Evolutionary conservation across 164 flowering plant species (phyloP).

Genomic region (Stephania cephalantha): DNA sequence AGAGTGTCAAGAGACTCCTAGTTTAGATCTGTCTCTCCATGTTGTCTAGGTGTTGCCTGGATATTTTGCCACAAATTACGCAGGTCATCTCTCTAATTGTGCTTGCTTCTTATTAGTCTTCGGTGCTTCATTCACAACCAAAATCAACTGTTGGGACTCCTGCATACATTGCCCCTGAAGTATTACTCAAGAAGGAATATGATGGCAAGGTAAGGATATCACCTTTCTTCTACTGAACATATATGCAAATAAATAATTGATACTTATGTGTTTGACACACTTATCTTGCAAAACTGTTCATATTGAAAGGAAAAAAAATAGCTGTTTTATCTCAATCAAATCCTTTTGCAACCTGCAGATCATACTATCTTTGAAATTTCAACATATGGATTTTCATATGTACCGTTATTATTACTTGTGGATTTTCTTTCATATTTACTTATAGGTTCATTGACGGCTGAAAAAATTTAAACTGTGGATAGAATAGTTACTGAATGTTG

Average conservation of each 20-base stretch:
- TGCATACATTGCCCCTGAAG: conserved; percentile 95
- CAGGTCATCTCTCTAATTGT: background rate
- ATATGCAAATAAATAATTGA: background rate
- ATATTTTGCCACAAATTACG: too few species aligned
- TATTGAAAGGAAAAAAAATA: too few species aligned
- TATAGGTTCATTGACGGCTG: too few species aligned
- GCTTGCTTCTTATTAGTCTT: conserved; percentile 46
- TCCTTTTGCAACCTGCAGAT: too few species aligned
- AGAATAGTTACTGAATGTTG: background rate
- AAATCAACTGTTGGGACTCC: conserved; percentile 96
- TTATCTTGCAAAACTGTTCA: background rate
- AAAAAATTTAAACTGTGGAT: too few species aligned
- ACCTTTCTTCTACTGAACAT: background rate
- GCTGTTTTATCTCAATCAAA: too few species aligned
- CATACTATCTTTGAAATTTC: too few species aligned
- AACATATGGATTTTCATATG: too few species aligned
- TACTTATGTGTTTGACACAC: background rate
- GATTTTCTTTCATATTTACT: too few species aligned
- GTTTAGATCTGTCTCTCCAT: background rate
- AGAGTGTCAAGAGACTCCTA: background rate
- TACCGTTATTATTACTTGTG: too few species aligned
- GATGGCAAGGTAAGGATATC: conserved; percentile 69
- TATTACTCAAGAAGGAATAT: conserved; percentile 78
- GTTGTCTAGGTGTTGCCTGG: too few species aligned
- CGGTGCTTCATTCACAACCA: conserved; percentile 94